phyloP scores from a whole-genome alignment of 2,329 filamentous ascomycete species.

The Colletotrichum plurivorum region DNA sequence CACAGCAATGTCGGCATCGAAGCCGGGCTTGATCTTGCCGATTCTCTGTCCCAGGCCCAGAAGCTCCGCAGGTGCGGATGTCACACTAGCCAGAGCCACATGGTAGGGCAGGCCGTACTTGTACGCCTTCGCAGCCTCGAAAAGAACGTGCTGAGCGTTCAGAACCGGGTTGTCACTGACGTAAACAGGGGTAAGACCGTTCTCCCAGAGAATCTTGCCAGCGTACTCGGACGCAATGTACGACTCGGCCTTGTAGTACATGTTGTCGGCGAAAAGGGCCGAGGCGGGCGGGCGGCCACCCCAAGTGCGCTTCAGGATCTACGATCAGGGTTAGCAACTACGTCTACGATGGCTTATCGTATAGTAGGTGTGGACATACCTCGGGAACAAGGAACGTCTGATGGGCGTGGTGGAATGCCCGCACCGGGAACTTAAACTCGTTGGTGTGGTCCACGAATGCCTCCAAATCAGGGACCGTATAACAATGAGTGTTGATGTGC shows the following conservation, averaged over 20 bases:
- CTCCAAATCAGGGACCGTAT: conserved; percentile 78
- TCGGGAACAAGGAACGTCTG: conserved; percentile 77
- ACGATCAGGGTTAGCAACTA: conserved; percentile 11
- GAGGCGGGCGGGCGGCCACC: conserved; percentile 68
- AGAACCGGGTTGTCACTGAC: conserved; percentile 80
- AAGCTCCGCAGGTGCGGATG: conserved; percentile 70
- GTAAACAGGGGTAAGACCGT: conserved; percentile 75
- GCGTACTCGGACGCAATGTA: conserved; percentile 76
- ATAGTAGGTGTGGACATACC: conserved; percentile 49
- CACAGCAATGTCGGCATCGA: conserved; percentile 72
- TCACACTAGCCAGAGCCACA: conserved; percentile 70
- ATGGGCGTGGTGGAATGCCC: conserved; percentile 80
- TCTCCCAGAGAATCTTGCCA: conserved; percentile 75
- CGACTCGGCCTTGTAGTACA: conserved; percentile 80
- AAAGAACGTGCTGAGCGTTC: conserved; percentile 78
- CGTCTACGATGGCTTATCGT: neutral
- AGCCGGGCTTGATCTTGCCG: conserved; percentile 73
- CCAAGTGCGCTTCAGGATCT: conserved; percentile 70
- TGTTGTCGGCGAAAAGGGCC: conserved; percentile 79
- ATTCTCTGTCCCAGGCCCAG: conserved; percentile 70
- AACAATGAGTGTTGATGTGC: conserved; percentile 80
- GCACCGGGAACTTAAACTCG: conserved; percentile 77
- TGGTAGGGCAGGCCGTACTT: conserved; percentile 74
- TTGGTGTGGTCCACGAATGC: conserved; percentile 79
- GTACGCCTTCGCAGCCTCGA: conserved; percentile 73